Base-by-base conservation (phyloP, 345 rosid species). In the Rhodomyrtus tomentosa region DNA sequence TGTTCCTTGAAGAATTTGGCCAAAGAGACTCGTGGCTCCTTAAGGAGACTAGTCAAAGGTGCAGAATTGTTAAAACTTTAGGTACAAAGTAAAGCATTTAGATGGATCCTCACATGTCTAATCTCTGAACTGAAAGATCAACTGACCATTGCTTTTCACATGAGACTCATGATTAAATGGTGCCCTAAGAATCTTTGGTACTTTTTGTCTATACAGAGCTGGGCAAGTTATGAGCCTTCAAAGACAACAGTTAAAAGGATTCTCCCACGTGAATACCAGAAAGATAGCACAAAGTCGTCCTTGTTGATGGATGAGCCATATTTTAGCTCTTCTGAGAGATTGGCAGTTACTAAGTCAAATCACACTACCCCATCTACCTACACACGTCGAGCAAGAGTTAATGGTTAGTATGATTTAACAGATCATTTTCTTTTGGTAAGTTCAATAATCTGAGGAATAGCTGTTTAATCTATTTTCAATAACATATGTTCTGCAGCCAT, bases 171-270 rank as follows among this genome's bases (percentile, higher is more conserved):
- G 51, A 20, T 54, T 68, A 16, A 20, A 27, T 36, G 45, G 52
- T 29, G 32, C 38, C 53, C 36, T 68, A 68, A 84, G 32, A 68
- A 16, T 22, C 58, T 83, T 38, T 83, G 55, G 40, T 87, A 27
- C 55, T 53, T 87, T 85, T 85, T 56, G 83, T 84, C 82, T 86
- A 81, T 90, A 82, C 93, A 97, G 99, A 93, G 94, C 87, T 94
- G 93, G 98, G 93, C 94, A 82, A 93, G 91, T 86, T 97, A 93
- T 89, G 95, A 93, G 89, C 99, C 99, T 82, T 90, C 98, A 59
- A 97, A 93, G 87, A 97, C 99, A 86, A 97, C 95, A 82, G 94
- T 95, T 56, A 96, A 93, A 90, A 92, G 99, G 92, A 92, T 95
- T 85, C 90, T 92, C 90, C 87, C 94, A 89, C 92, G 90, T 89